These are phyloP conservation scores for Thielaviopsis euricoi DNA, from an alignment of 2,329 filamentous ascomycete genomes.

Conservation along the genomic window DNA sequence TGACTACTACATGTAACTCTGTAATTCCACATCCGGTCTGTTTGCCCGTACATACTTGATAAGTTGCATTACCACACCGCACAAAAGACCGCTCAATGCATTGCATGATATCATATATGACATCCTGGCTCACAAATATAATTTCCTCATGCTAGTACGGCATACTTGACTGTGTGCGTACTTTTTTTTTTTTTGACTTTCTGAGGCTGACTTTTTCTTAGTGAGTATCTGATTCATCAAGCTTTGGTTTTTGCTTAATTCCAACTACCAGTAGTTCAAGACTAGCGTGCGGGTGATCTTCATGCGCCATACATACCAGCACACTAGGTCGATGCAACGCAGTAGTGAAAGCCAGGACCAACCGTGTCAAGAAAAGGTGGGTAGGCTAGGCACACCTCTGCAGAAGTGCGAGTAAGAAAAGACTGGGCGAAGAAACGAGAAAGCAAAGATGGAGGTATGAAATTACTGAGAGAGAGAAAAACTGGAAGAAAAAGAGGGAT, in stretches of 20 bases:
- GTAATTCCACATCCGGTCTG: no score
- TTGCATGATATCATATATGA: neutral
- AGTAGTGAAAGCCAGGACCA: neutral
- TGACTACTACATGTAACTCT: neutral
- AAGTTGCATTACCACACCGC: neutral
- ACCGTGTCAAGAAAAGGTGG: neutral
- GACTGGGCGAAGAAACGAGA: no score
- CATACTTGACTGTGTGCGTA: neutral
- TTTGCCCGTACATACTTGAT: neutral
- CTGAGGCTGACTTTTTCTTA: neutral
- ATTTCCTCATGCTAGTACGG: neutral
- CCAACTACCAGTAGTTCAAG: neutral
- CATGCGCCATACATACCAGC: neutral
- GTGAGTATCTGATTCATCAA: neutral
- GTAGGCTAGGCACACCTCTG: neutral
- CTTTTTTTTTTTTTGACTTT: neutral
- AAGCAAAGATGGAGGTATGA: no score
- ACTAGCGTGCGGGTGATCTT: neutral
- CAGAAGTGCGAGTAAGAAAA: no score
- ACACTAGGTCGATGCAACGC: neutral
- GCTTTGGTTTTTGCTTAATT: neutral
- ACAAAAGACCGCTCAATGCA: neutral
- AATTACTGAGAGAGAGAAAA: neutral
- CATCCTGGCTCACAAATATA: neutral
- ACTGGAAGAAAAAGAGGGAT: neutral